Conservation (phyloP, 176 grass and related monocot genomes). For the Carex pumila region DNA sequence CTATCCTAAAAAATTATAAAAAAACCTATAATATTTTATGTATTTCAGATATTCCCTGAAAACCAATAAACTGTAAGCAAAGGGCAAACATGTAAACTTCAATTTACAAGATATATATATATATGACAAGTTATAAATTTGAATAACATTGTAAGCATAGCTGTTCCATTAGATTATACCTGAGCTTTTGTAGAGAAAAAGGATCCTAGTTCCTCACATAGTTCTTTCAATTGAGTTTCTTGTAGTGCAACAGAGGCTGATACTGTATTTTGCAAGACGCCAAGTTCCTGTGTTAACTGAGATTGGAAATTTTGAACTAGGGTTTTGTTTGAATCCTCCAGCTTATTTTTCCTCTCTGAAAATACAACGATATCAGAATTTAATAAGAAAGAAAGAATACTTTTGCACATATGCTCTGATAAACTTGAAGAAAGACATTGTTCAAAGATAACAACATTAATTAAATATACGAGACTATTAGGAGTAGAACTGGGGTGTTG, state of each 20-base stretch:
- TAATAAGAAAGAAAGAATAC: not conserved
- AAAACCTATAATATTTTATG: not conserved
- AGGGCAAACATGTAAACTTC: not conserved
- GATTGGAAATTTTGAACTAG: slow-evolving; percentile 58
- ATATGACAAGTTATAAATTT: not conserved
- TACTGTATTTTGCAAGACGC: slow-evolving; percentile 44
- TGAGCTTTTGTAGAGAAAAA: slow-evolving; percentile 54
- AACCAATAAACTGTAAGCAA: not conserved
- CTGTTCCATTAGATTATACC: slow-evolving; percentile 20
- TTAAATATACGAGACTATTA: not conserved
- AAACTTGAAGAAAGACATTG: not conserved
- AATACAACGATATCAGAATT: not conserved
- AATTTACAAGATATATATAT: not conserved
- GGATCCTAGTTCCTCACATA: slow-evolving; percentile 46
- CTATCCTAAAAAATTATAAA: too few species aligned
- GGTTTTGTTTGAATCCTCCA: slow-evolving; percentile 63
- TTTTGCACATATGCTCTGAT: not conserved
- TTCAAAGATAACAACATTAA: not conserved
- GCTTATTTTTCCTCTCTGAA: slow-evolving; percentile 70
- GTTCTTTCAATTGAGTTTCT: slow-evolving; percentile 69
- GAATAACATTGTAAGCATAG: not conserved
- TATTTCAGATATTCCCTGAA: not conserved
- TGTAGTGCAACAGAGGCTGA: slow-evolving; percentile 53
- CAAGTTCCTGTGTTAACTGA: slow-evolving; percentile 55
- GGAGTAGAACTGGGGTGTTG: too few species aligned